These are phyloP conservation scores for Termitomyces sp. DNA, from an alignment of 768 basidiomycete species.

Conservation along the genomic window DNA sequence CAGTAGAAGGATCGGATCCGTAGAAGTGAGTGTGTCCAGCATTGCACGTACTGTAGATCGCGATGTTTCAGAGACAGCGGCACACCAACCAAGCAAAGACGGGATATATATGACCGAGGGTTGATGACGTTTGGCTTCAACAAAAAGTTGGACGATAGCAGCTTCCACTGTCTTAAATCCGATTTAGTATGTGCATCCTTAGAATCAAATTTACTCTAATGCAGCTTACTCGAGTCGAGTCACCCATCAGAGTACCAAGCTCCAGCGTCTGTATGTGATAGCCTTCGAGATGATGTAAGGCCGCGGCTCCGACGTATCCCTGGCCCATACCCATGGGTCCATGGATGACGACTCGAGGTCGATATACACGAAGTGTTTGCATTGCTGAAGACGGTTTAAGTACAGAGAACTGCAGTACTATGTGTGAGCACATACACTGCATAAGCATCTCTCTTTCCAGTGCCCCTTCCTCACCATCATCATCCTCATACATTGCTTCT, in stretches of 20 bases:
- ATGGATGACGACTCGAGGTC: conserved; percentile 81
- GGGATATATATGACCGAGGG: conserved; percentile 96
- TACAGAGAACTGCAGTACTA: background rate
- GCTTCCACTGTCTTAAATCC: conserved; percentile 75
- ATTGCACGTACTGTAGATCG: conserved; percentile 83
- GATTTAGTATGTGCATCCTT: background rate
- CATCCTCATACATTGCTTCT: conserved; percentile 92
- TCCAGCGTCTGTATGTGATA: conserved; percentile 95
- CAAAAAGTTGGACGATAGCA: conserved; percentile 89
- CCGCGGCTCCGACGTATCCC: conserved; percentile 81
- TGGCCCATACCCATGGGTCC: conserved; percentile 90
- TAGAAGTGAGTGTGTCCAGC: conserved; percentile 86
- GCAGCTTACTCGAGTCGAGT: conserved; percentile 74
- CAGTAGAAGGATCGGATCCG: conserved; percentile 90
- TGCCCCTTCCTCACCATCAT: conserved; percentile 67
- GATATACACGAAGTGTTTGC: conserved; percentile 86
- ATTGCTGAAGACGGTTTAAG: conserved; percentile 51
- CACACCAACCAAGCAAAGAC: conserved; percentile 80
- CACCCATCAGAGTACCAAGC: conserved; percentile 81
- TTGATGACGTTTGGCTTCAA: conserved; percentile 95
- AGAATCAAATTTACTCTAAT: background rate
- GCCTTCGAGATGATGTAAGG: conserved; percentile 91
- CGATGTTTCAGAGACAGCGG: conserved; percentile 78
- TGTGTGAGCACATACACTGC: conserved; percentile 52
- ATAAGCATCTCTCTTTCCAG: conserved; percentile 85